Conservation (phyloP, 768 basidiomycete species). For the Gymnopilus dilepis region DNA sequence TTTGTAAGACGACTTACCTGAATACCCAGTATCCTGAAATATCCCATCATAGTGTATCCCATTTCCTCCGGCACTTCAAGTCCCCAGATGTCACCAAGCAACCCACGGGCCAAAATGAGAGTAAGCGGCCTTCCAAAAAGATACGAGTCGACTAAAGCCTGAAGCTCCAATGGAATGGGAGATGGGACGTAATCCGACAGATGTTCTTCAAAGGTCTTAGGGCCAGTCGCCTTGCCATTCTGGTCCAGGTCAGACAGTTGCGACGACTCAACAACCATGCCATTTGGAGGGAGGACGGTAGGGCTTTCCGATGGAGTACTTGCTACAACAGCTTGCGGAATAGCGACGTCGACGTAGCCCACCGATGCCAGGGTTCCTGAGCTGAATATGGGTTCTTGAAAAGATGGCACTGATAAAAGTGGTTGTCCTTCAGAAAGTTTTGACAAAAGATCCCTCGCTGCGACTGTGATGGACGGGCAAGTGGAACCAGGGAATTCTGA, state of each 20-base stretch:
- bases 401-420: too few relatives aligned
- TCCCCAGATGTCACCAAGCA: constrained; percentile 31
- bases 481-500: too few relatives aligned
- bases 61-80: constrained; percentile 41
- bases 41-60: constrained; percentile 50
- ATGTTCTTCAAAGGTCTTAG: neutral
- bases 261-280: too few relatives aligned
- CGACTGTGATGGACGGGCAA: too few relatives aligned
- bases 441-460: too few relatives aligned
- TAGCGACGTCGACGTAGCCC: too few relatives aligned
- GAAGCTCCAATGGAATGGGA: constrained; percentile 47
- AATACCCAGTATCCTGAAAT: constrained; percentile 47
- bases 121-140: constrained; percentile 43
- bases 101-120: constrained; percentile 42
- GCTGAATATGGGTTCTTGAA: too few relatives aligned
- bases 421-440: too few relatives aligned
- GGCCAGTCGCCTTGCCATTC: neutral
- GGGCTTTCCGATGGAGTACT: too few relatives aligned
- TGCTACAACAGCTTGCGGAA: too few relatives aligned
- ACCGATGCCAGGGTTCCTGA: too few relatives aligned
- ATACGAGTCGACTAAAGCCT: constrained; percentile 47
- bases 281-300: neutral
- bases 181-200: constrained; percentile 26
- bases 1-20: constrained; percentile 33
- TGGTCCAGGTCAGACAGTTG: too few relatives aligned